Evolutionary conservation across 2,329 filamentous ascomycete genomes (phyloP).

Genomic region (Diaporthe humulicola): DNA sequence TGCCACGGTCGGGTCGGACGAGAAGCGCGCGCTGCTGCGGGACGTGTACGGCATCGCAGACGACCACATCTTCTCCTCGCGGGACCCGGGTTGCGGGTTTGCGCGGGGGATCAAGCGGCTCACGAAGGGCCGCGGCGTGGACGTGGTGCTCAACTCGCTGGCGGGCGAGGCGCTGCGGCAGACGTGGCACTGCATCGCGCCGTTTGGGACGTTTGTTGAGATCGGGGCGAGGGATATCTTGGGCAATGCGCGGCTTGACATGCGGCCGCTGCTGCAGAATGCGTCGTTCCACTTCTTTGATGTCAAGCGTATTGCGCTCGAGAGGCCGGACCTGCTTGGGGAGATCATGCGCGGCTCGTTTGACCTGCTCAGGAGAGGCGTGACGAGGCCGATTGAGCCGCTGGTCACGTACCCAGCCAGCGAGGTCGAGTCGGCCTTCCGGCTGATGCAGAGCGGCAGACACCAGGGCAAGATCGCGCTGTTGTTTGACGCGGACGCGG

Average conservation of each 20-base stretch:
- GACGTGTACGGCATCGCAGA: background rate
- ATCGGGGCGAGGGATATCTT: conserved; percentile 19
- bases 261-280: background rate
- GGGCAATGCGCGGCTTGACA: background rate
- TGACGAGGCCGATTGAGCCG: background rate
- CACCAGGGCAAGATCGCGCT: conserved; percentile 58
- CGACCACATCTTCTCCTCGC: conserved; percentile 47
- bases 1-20: conserved; percentile 11
- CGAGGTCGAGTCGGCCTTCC: conserved; percentile 49
- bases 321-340: background rate
- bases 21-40: background rate
- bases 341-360: conserved; percentile 39
- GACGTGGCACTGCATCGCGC: conserved; percentile 34
- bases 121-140: conserved; percentile 48
- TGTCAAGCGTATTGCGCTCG: background rate
- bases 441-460: conserved; percentile 53
- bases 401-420: background rate
- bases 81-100: conserved; percentile 45
- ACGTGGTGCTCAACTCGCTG: conserved; percentile 41
- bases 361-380: background rate
- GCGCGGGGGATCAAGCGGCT: conserved; percentile 43
- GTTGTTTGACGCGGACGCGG: conserved; percentile 45
- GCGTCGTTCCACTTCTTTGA: background rate
- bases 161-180: conserved; percentile 10
- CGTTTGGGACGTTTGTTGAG: conserved; percentile 35